Evolutionary conservation across 495 filamentous ascomycete genomes (phyloP).

Genomic region (Penicillium macrosclerotiorum): DNA sequence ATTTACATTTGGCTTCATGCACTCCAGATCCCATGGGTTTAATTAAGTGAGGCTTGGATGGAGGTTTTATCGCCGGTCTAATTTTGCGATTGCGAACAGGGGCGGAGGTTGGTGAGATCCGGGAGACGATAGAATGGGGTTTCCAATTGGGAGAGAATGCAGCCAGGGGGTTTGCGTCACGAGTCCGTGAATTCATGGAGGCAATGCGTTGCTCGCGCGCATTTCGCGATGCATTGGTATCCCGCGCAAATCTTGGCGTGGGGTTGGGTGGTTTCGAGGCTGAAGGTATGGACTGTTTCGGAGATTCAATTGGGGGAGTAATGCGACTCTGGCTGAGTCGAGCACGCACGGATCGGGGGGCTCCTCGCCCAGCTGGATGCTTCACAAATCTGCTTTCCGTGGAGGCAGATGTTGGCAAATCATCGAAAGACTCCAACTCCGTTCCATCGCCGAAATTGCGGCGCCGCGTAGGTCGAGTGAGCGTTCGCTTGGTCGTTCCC

Average conservation of each 20-base stretch:
- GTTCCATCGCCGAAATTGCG: slow-evolving; percentile 88
- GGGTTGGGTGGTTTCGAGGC: slow-evolving; percentile 44
- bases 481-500: slow-evolving; percentile 58
- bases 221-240: slow-evolving; percentile 86
- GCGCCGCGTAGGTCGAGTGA: slow-evolving; percentile 70
- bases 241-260: slow-evolving; percentile 85
- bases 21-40: slow-evolving; percentile 63
- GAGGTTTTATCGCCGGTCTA: slow-evolving; percentile 50
- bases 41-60: slow-evolving; percentile 67
- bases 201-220: slow-evolving; percentile 83
- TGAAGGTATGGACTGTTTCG: slow-evolving; percentile 54
- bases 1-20: slow-evolving; percentile 65
- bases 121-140: slow-evolving; percentile 63
- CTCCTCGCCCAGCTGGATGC: slow-evolving; percentile 68
- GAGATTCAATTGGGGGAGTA: slow-evolving; percentile 41
- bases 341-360: slow-evolving; percentile 61
- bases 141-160: slow-evolving; percentile 77
- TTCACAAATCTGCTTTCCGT: slow-evolving; percentile 81
- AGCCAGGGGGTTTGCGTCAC: slow-evolving; percentile 55
- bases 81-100: slow-evolving; percentile 53
- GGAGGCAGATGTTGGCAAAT: slow-evolving; percentile 83
- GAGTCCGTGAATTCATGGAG: slow-evolving; percentile 38
- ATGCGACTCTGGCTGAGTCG: slow-evolving; percentile 57
- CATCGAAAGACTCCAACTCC: slow-evolving; percentile 90
- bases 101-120: slow-evolving; percentile 40